These are phyloP conservation scores for Flaveria ramosissima DNA, from an alignment of 129 eudicot genomes.

Conservation along the genomic window DNA sequence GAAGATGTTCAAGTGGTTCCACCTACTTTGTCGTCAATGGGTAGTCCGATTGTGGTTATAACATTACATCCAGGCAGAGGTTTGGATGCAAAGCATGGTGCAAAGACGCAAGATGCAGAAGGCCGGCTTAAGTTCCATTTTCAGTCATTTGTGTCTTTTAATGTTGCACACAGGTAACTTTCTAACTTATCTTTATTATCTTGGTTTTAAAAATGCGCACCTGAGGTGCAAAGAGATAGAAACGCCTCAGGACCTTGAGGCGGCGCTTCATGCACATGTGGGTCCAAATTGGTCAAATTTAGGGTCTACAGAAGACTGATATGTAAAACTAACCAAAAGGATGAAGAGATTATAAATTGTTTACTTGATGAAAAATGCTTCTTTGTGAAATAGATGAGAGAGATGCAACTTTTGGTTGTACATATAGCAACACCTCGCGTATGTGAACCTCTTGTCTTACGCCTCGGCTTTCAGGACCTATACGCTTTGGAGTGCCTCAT, in stretches of 20 bases:
- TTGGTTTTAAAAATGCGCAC: background rate
- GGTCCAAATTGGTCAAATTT: background rate
- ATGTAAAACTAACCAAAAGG: background rate
- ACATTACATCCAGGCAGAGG: slow-evolving; percentile 86
- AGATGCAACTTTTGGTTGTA: slow-evolving; percentile 4
- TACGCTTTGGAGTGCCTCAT: background rate
- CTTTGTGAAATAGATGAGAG: background rate
- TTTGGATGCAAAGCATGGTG: slow-evolving; percentile 91
- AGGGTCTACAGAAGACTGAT: background rate
- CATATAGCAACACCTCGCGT: background rate
- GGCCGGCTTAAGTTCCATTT: slow-evolving; percentile 96
- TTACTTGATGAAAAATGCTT: background rate
- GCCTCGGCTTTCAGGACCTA: background rate
- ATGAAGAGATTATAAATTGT: background rate
- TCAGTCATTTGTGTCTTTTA: slow-evolving; percentile 94
- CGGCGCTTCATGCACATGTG: background rate
- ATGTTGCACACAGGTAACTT: slow-evolving; percentile 80
- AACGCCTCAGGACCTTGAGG: too few relatives aligned
- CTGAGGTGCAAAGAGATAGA: background rate
- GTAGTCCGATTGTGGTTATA: slow-evolving; percentile 83
- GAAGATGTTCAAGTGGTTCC: slow-evolving; percentile 85
- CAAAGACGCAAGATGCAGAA: slow-evolving; percentile 77
- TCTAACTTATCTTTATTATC: background rate
- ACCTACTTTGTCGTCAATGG: slow-evolving; percentile 94
- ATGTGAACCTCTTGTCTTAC: too few relatives aligned